phyloP scores from a whole-genome alignment of 2,329 filamentous ascomycete genomes.

The Emergomyces pasteurianus region DNA sequence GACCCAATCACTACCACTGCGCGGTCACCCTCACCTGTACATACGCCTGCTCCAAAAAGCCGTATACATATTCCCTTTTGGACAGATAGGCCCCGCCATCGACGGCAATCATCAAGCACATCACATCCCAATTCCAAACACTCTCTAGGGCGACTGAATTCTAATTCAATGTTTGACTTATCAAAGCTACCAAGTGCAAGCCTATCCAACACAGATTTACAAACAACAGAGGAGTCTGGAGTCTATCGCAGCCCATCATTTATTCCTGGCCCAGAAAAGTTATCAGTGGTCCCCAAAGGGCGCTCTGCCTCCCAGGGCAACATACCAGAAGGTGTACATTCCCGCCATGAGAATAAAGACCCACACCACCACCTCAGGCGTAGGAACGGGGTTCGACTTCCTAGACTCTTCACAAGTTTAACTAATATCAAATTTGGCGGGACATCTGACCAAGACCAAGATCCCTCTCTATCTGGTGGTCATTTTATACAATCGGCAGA shows the following conservation, averaged over 20 bases:
- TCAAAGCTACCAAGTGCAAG: neutral
- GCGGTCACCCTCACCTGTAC: neutral
- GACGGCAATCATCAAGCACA: neutral
- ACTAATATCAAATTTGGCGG: neutral
- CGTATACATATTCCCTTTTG: neutral
- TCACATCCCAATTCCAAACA: neutral
- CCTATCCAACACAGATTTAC: neutral
- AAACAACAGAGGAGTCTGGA: neutral
- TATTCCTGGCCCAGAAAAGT: conserved; percentile 9
- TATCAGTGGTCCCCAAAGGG: conserved; percentile 8
- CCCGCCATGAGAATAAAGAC: neutral
- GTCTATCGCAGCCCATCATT: conserved; percentile 10
- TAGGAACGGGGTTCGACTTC: conserved; percentile 12
- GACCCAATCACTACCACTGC: neutral
- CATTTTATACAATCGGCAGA: conserved; percentile 9
- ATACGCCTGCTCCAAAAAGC: conserved; percentile 1
- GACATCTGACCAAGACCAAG: neutral
- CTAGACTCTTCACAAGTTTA: conserved; percentile 12
- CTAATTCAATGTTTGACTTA: conserved; percentile 3
- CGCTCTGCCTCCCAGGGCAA: conserved; percentile 12
- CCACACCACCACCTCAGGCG: conserved; percentile 9
- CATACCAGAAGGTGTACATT: conserved; percentile 2
- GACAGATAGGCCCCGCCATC: neutral
- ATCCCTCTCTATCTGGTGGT: neutral
- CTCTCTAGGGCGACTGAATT: neutral